These are phyloP conservation scores for Gossypioides kirkii DNA, from an alignment of 345 rosid species.

Conservation along the genomic window DNA sequence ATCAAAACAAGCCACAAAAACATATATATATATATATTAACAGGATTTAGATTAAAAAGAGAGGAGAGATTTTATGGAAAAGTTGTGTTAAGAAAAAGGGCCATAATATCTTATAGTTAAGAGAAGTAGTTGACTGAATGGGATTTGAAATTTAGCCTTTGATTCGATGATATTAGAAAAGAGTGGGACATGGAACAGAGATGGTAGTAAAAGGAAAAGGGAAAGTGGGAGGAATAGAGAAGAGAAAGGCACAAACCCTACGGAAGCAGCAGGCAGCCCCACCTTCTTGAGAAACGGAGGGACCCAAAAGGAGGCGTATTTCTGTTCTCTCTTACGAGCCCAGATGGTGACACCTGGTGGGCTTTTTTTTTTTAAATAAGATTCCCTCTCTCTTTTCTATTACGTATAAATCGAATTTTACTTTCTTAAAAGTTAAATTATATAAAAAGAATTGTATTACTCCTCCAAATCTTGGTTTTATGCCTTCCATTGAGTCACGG, in stretches of 20 bases:
- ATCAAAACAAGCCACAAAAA: not conserved
- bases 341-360: not conserved
- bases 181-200: not conserved
- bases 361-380: too few relatives aligned
- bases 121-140: not conserved
- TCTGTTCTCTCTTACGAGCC: not conserved
- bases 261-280: not conserved
- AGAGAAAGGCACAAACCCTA: not conserved
- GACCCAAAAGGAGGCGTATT: not conserved
- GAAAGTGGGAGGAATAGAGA: not conserved
- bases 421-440: too few relatives aligned
- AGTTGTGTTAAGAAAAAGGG: too few relatives aligned
- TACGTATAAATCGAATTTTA: too few relatives aligned
- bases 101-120: too few relatives aligned
- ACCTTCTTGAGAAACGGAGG: not conserved
- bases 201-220: not conserved
- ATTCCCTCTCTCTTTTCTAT: too few relatives aligned
- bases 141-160: too few relatives aligned
- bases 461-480: too few relatives aligned
- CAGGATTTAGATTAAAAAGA: too few relatives aligned
- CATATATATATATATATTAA: not conserved
- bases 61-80: too few relatives aligned
- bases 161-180: not conserved
- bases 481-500: too few relatives aligned
- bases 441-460: too few relatives aligned